phyloP scores from a whole-genome alignment of 2,329 filamentous ascomycete species.

The Ceratocystis cacaofunesta region DNA sequence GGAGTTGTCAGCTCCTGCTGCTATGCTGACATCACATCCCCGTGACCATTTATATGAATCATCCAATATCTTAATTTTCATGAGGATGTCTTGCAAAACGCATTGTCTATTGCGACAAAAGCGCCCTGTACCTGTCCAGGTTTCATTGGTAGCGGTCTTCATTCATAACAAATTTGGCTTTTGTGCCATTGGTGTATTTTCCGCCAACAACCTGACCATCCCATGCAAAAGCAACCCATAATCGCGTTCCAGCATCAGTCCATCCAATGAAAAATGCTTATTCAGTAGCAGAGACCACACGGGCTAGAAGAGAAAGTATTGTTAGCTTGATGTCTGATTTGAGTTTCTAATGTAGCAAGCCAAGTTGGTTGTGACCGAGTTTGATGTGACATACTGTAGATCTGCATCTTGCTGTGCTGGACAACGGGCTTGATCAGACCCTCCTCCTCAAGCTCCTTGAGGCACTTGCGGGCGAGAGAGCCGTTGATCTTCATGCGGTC shows the following conservation, averaged over 20 bases:
- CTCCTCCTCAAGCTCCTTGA: constrained; percentile 92
- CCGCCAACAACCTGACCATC: constrained; percentile 16
- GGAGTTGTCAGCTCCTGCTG: constrained; percentile 5
- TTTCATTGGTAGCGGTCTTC: constrained; percentile 13
- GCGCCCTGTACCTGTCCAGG: constrained; percentile 9
- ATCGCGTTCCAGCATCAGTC: constrained; percentile 15
- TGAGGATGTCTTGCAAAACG: constrained; percentile 12
- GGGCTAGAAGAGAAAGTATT: constrained; percentile 4
- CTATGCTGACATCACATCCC: constrained; percentile 7
- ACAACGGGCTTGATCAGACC: constrained; percentile 97
- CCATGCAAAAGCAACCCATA: constrained; percentile 18
- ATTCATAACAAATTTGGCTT: constrained; percentile 16
- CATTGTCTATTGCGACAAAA: constrained; percentile 15
- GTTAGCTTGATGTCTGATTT: constrained; percentile 11
- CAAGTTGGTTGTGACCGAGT: not conserved
- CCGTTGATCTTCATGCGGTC: constrained; percentile 99
- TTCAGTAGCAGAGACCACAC: constrained; percentile 16
- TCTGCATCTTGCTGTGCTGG: constrained; percentile 90
- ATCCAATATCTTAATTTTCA: constrained; percentile 5
- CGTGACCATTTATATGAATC: constrained; percentile 1
- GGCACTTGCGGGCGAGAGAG: constrained; percentile 77
- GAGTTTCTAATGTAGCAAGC: not conserved
- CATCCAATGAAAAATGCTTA: constrained; percentile 12
- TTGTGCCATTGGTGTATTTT: constrained; percentile 18
- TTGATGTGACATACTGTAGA: constrained; percentile 58